phyloP scores from a whole-genome alignment of 192 early-diverging fungal genomes.

The Lobosporangium transversale region DNA sequence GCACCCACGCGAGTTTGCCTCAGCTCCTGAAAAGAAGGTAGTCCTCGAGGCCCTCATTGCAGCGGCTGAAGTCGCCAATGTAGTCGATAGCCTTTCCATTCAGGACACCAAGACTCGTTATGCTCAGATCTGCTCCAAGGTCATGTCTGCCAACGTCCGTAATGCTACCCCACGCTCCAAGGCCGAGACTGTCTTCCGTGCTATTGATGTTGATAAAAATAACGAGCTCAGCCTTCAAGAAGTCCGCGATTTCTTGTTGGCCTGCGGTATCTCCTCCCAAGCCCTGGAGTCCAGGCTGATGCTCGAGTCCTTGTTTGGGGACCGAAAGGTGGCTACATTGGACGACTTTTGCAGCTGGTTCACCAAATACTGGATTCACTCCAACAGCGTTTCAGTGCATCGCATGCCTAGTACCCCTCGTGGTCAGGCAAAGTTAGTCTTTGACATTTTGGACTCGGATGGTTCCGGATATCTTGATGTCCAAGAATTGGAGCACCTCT shows the following conservation, averaged over 20 bases:
- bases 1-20: conserved; percentile 32
- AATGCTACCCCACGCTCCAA: conserved; percentile 25
- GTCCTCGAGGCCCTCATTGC: conserved; percentile 34
- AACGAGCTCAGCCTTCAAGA: conserved; percentile 17
- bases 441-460: conserved; percentile 41
- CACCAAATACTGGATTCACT: conserved; percentile 50
- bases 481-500: conserved; percentile 25
- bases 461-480: conserved; percentile 31
- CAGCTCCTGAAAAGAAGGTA: conserved; percentile 36
- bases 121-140: conserved; percentile 23
- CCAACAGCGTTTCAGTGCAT: conserved; percentile 23
- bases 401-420: conserved; percentile 34
- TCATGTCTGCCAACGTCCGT: conserved; percentile 32
- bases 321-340: not conserved
- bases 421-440: conserved; percentile 44
- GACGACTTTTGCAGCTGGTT: conserved; percentile 46
- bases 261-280: conserved; percentile 19
- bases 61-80: conserved; percentile 32
- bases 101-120: conserved; percentile 27
- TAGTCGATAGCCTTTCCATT: conserved; percentile 1
- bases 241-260: conserved; percentile 27
- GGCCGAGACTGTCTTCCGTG: conserved; percentile 30
- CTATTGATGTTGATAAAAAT: conserved; percentile 32
- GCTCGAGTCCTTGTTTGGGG: conserved; percentile 19
- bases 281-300: conserved; percentile 25